Percentiles rank a stretch among this genome's conserved stretches.
phyloP scores from a whole-genome alignment of 768 basidiomycete genomes.

The Termitomyces sp. region DNA sequence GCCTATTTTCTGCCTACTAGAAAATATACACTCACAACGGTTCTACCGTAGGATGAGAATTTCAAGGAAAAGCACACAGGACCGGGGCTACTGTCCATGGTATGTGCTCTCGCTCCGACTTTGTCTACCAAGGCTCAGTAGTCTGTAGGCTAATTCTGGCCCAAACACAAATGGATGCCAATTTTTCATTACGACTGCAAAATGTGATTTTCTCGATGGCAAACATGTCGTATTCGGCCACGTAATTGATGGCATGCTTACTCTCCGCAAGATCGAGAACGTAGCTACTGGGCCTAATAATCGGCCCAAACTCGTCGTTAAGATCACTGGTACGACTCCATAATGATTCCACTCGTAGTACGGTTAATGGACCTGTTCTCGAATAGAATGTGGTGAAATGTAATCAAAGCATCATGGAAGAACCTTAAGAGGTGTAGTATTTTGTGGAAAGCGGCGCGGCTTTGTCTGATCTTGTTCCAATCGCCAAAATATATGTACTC shows the following conservation, averaged over 20 bases:
- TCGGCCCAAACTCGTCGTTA: slow-evolving; percentile 82
- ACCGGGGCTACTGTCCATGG: slow-evolving; percentile 91
- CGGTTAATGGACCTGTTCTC: background rate
- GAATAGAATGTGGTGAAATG: slow-evolving; percentile 12
- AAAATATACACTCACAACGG: background rate
- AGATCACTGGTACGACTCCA: slow-evolving; percentile 64
- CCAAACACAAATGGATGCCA: slow-evolving; percentile 93
- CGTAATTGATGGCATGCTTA: slow-evolving; percentile 91
- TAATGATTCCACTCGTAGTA: too few species aligned
- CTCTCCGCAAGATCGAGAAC: slow-evolving; percentile 93
- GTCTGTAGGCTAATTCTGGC: slow-evolving; percentile 86
- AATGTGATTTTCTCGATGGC: slow-evolving; percentile 93
- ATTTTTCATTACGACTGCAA: slow-evolving; percentile 96
- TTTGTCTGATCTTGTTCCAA: background rate
- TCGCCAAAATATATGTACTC: too few species aligned
- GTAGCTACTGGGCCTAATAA: slow-evolving; percentile 90
- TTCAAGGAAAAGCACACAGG: slow-evolving; percentile 85
- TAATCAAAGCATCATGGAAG: background rate
- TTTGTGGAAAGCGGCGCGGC: too few species aligned
- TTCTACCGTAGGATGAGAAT: slow-evolving; percentile 74
- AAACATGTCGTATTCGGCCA: slow-evolving; percentile 93
- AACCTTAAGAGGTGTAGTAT: background rate
- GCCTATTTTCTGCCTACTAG: slow-evolving; percentile 16
- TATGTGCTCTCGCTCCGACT: slow-evolving; percentile 20
- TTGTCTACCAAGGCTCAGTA: background rate